Evolutionary conservation across 2,329 filamentous ascomycete genomes (phyloP), one percentile per base, ranked within the genome.

Genomic region (Trichothecium roseum): DNA sequence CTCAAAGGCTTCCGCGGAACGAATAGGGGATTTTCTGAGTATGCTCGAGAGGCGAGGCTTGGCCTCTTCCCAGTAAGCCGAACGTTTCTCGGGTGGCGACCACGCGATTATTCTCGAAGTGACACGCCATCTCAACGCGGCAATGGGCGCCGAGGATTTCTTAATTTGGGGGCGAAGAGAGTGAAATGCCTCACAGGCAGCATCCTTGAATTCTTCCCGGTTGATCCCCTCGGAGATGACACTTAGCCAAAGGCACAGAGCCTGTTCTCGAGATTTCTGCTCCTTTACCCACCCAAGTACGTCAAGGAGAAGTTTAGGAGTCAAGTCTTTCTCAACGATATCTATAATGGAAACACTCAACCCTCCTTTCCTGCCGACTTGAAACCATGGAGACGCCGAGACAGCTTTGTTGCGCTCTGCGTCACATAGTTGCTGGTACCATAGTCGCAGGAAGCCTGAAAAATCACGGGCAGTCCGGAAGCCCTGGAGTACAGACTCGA

Each of bases 381-480:
- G 42, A 16, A 56, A 50, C 60, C 60, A 63, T 1, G 57, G 54
- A 2, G 53, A 58, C 6, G 33, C 44, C 31, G 24, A 12, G 22
- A 45, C 43, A 13, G 43, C 38, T 14, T 54, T 48, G 27, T 48
- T 44, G 30, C 50, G 45, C 37, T 62, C 55, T 13, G 53, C 48
- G 12, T 55, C 47, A 27, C 52, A 55, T 2, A 69, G 52, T 37
- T 66, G 59, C 29, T 54, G 45, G 32, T 57, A 65, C 69, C 69
- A 73, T 2, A 63, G 47, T 32, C 57, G 59, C 40, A 72, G 40
- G 37, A 72, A 72, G 5, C 57, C 53, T 0, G 63, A 49, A 10
- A 71, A 48, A 37, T 64, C 61, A 35, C 66, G 62, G 9, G 55
- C 59, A 5, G 53, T 61, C 7, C 59, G 60, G 41, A 63, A 69